Evolutionary conservation across 345 rosid genomes (phyloP).

Genomic region (Pistacia vera): DNA sequence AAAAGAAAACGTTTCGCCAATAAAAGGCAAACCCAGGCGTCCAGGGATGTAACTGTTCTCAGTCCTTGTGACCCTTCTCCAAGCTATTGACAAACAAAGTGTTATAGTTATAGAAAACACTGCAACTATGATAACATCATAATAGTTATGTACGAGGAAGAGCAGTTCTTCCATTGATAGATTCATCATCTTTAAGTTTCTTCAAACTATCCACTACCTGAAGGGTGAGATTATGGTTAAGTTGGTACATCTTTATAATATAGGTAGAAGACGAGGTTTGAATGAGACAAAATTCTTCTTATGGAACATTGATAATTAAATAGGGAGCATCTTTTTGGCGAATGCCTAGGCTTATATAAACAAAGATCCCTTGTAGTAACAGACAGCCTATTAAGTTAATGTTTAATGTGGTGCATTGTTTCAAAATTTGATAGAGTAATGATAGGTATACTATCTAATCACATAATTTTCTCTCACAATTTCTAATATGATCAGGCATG

Average conservation of each 20-base stretch:
- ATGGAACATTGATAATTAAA: neutral
- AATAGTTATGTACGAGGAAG: conserved; percentile 15
- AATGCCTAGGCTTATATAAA: neutral
- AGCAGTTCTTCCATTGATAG: conserved; percentile 27
- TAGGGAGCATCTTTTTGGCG: neutral
- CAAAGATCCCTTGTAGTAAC: neutral
- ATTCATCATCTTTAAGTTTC: conserved; percentile 13
- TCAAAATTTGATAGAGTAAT: too few relatives aligned
- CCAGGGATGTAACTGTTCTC: conserved; percentile 39
- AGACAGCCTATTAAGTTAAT: neutral
- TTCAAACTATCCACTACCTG: neutral
- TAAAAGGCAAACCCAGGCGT: conserved; percentile 46
- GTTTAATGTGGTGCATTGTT: too few relatives aligned
- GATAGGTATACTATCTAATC: too few relatives aligned
- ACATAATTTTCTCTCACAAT: too few relatives aligned
- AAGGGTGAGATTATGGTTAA: neutral
- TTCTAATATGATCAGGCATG: too few relatives aligned
- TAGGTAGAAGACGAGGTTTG: neutral
- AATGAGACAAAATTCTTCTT: neutral
- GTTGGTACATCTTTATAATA: conserved; percentile 10
- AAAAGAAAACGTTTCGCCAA: conserved; percentile 59
- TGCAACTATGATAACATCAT: conserved; percentile 23
- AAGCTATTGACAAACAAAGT: conserved; percentile 20
- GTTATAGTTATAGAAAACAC: conserved; percentile 21
- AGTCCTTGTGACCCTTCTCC: conserved; percentile 11